These are phyloP conservation scores for Dioscorea dumetorum DNA, from an alignment of 106 monocot genomes.

Conservation along the genomic window DNA sequence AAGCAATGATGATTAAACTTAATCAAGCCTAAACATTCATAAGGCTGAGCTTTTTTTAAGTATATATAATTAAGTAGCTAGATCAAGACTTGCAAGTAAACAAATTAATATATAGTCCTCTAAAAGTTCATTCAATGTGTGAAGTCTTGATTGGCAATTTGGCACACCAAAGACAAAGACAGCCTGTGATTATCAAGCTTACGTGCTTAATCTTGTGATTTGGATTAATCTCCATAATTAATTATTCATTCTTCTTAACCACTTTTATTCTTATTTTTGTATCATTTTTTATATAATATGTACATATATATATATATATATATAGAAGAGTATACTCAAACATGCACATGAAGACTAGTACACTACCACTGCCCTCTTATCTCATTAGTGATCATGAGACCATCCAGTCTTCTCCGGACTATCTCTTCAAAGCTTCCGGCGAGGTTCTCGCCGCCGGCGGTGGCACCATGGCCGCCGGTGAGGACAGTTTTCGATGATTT, in stretches of 20 bases:
- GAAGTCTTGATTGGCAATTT: not conserved
- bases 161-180: not conserved
- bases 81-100: not conserved
- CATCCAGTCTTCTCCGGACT: slow-evolving; percentile 30
- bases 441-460: slow-evolving; percentile 12
- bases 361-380: not conserved
- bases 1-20: no score
- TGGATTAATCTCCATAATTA: not conserved
- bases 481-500: slow-evolving; percentile 40
- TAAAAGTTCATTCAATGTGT: not conserved
- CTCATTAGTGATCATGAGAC: slow-evolving; percentile 20
- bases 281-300: not conserved
- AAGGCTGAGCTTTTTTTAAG: no score
- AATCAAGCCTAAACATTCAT: not conserved
- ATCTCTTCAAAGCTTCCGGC: slow-evolving; percentile 23
- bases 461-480: slow-evolving; percentile 45
- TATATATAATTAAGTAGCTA: not conserved
- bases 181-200: not conserved
- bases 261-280: not conserved
- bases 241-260: not conserved
- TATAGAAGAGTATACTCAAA: no score
- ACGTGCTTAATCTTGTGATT: not conserved
- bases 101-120: not conserved
- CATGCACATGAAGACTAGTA: not conserved
- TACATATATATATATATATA: no score